Conservation (phyloP, 345 rosid species). For the Eucalyptus marginata region DNA sequence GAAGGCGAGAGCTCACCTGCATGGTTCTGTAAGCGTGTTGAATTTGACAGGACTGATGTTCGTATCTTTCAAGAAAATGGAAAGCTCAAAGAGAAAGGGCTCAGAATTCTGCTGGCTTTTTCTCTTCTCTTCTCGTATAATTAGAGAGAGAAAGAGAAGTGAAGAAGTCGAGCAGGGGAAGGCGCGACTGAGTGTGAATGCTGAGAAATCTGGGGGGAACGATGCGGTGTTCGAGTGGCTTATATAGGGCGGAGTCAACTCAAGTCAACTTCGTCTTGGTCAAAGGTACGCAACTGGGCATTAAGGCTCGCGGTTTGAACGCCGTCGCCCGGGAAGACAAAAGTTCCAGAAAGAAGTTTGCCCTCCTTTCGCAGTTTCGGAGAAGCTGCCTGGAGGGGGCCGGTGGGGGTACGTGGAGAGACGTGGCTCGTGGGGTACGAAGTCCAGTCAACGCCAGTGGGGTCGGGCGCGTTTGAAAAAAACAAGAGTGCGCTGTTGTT, state of each 20-base stretch:
- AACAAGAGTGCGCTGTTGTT: not conserved
- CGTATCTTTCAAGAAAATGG: not conserved
- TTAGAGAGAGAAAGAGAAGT: not conserved
- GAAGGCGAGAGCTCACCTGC: not conserved
- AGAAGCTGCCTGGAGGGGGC: not conserved
- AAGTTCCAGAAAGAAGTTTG: too few species aligned
- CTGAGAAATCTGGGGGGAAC: accelerated
- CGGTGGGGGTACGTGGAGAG: not conserved
- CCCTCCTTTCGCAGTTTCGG: not conserved
- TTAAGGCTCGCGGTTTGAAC: not conserved
- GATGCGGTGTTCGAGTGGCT: not conserved
- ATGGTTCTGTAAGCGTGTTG: not conserved
- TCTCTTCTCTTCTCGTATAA: not conserved
- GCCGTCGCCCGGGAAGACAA: not conserved
- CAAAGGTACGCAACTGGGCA: not conserved
- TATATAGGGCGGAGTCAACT: not conserved
- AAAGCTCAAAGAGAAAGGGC: not conserved
- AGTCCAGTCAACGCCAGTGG: not conserved
- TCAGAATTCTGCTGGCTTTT: not conserved
- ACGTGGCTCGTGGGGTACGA: not conserved
- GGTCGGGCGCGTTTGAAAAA: not conserved
- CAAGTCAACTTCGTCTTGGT: not conserved
- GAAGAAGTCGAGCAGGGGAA: not conserved
- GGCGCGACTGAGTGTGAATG: not conserved
- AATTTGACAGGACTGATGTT: not conserved